Evolutionary conservation across 345 rosid genomes (phyloP).

Genomic region (Gossypium stocksii): DNA sequence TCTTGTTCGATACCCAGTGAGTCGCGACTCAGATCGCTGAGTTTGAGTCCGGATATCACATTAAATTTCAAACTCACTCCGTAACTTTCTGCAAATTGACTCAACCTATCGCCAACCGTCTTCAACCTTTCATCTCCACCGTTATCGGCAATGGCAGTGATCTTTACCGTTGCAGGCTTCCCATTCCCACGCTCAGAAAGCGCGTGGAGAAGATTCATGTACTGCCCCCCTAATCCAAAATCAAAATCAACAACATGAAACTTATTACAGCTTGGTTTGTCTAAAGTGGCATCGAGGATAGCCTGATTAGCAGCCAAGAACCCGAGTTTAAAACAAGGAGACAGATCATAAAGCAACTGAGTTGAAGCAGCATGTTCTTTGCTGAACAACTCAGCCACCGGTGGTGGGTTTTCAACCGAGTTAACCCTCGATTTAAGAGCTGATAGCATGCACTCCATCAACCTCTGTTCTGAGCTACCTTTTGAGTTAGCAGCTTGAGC

Average conservation of each 20-base stretch:
- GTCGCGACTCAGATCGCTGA: constrained; percentile 53
- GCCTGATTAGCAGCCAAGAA: constrained; percentile 87
- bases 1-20: constrained; percentile 62
- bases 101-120: constrained; percentile 41
- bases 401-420: constrained; percentile 42
- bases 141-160: constrained; percentile 61
- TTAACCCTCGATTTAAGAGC: constrained; percentile 65
- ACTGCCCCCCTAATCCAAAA: constrained; percentile 75
- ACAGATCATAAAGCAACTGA: constrained; percentile 56
- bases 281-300: constrained; percentile 58
- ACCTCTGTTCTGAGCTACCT: constrained; percentile 69
- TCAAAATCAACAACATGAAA: constrained; percentile 85
- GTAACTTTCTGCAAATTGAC: constrained; percentile 31
- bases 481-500: constrained; percentile 41
- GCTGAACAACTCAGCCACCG: constrained; percentile 57
- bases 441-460: constrained; percentile 51
- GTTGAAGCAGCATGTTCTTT: constrained; percentile 57
- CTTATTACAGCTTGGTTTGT: constrained; percentile 29
- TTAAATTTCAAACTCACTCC: constrained; percentile 50
- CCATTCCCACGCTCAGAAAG: constrained; percentile 45
- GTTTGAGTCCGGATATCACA: constrained; percentile 35
- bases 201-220: constrained; percentile 59
- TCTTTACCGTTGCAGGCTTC: constrained; percentile 38
- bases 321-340: constrained; percentile 54
- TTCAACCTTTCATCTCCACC: constrained; percentile 47